Percentiles rank a stretch among this genome's conserved stretches.
Evolutionary conservation across 192 early-diverging fungal genomes (phyloP).

Genomic region (Phlyctochytrium planicorne): DNA sequence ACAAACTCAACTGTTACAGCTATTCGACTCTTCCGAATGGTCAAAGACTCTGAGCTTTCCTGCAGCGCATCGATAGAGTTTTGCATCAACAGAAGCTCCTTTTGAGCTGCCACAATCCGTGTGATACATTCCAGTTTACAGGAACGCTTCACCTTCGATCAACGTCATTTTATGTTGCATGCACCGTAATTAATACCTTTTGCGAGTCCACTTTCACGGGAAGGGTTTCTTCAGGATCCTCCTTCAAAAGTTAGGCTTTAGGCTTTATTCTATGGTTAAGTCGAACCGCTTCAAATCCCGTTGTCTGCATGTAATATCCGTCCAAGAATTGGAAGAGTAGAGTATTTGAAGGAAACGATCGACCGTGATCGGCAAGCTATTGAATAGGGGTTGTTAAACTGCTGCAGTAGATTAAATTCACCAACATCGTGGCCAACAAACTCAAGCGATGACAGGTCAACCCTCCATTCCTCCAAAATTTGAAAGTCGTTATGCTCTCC

Average conservation of each 20-base stretch:
- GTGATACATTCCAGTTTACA: neutral
- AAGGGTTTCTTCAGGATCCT: neutral
- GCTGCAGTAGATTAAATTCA: no score
- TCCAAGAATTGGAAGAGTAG: constrained; percentile 12
- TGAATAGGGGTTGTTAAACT: no score
- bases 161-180: neutral
- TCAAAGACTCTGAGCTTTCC: constrained; percentile 6
- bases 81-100: constrained; percentile 9
- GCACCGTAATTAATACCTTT: neutral
- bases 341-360: constrained; percentile 9
- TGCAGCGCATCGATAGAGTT: constrained; percentile 3
- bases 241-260: neutral
- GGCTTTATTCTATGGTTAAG: no score
- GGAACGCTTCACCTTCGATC: constrained; percentile 1
- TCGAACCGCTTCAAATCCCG: no score
- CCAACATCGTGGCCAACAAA: constrained; percentile 12
- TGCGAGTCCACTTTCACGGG: constrained; percentile 13
- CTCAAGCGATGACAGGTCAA: neutral
- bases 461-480: neutral
- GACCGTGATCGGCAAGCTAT: neutral
- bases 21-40: neutral
- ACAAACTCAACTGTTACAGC: neutral
- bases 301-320: constrained; percentile 8
- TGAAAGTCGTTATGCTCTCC: neutral
- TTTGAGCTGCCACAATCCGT: constrained; percentile 15